A percentile compares a stretch with the other conserved stretches of the same genome.
These are phyloP conservation scores for Uronychia binucleata DNA, from an alignment of 73 alveolate species.

Conservation along the genomic window DNA sequence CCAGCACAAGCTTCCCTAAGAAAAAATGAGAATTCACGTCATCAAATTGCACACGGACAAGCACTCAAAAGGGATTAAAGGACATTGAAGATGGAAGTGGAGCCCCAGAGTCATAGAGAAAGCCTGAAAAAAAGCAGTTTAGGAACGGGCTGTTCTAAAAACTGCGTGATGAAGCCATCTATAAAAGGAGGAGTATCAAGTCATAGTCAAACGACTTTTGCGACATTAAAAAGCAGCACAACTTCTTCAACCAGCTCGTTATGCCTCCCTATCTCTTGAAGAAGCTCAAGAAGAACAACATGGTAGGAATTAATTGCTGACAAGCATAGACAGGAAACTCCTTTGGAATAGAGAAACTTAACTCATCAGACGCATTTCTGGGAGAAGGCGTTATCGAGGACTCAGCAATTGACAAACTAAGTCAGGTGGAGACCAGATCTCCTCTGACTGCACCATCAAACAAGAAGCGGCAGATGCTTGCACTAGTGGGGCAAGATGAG, in stretches of 20 bases:
- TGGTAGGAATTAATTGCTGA: too few species aligned
- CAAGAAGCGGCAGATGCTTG: too few species aligned
- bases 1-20: not conserved
- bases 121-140: too few species aligned
- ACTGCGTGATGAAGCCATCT: too few species aligned
- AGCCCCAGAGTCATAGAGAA: too few species aligned
- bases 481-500: not conserved
- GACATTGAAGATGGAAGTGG: not conserved
- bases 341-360: too few species aligned
- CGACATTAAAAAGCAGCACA: not conserved
- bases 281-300: not conserved
- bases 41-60: not conserved
- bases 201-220: not conserved
- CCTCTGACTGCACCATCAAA: not conserved
- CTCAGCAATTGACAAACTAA: not conserved
- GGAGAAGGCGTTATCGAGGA: not conserved
- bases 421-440: not conserved
- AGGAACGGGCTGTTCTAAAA: too few species aligned
- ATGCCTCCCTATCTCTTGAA: not conserved
- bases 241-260: not conserved
- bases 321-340: too few species aligned
- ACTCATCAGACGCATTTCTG: not conserved
- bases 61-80: not conserved
- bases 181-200: not conserved
- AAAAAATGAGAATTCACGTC: not conserved